Evolutionary conservation across 108 stramenopile species (phyloP), one percentile per base, ranked within the genome.

Genomic region (Cyclotella cryptica): DNA sequence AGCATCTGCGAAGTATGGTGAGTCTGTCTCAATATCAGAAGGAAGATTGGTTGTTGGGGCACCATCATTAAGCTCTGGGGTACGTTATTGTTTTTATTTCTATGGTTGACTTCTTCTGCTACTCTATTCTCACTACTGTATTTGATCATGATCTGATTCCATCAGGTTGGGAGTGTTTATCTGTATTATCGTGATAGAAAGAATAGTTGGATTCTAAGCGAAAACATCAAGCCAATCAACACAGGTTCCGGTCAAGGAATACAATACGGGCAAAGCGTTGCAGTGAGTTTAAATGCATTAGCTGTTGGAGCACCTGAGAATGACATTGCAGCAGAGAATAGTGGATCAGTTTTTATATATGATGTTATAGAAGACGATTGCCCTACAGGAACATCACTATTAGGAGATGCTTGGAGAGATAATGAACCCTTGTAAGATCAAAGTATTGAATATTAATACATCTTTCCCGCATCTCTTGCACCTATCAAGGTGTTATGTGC

Each of bases 1-100:
- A 26, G 45, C 18, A 5, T 28, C 27, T 43, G 43, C 60, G 1
- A 58, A 59, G 29, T 72, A 49, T 61, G 71, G 71, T 2, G 45
- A 59, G 27, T 72, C 71, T 47, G 71, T 72, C 0, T 45, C 71
- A 24, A 72, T 72, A 59, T 60, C 71, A 13, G 59, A 59, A 46
- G 60, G 60, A n/a, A 72, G 9, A 28, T 42, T 72, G 19, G 45
- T 30, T 14, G 71, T 60, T 46, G 71, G 60, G 28, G 42, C 71
- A 8, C 60, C 30, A 46, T n/a, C 11, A 47, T 42, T 46, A 46
- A 65, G 61, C 39, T n/a, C 12, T 30, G 39, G 1, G 7, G 6
- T 14, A 17, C 3, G 28, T 10, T 10, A 10, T 5, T 35, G 11
- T 27, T 26, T 58, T 21, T 21, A 7, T 58, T 41, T 19, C 2